Base-by-base conservation (phyloP, 2,329 filamentous ascomycete species). In the Botrytis hyacinthi region DNA sequence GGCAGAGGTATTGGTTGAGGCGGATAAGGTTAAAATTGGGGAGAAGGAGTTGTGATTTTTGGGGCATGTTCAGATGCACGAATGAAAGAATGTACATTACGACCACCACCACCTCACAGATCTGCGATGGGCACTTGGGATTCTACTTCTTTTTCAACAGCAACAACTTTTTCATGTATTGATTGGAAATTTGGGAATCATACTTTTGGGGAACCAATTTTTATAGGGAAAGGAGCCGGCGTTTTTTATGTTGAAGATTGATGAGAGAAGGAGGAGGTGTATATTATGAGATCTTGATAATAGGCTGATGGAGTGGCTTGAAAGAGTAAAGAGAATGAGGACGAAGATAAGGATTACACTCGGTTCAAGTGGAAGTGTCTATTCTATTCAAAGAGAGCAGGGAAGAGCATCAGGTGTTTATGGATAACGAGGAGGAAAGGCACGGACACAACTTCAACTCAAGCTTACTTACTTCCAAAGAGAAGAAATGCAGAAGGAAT, bases 1-100 rank as follows among this genome's bases (percentile, higher is more conserved):
- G 9, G 80, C 80, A 10, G 74, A 81, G 63, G 77, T 78, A 48
- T 76, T 78, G 48, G 75, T 76, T 8, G 76, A 79, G 37, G 78
- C 77, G 10, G 79, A 80, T 5, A 78, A 78, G 29, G 74, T 76
- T 42, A 54, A 42, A 16, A 35, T 51, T 42, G 46, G 1, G 40
- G 42, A 26, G 10, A 71, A 71, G 22, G 70, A 71, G 20, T 51
- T 71, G 42, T 71, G 46, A 71, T 18, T 22, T 2, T 32, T 8
- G 35, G 32, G 46, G 26, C 22, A 37, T 32, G 32, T 18, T 26
- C 18, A 37, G 35, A 40, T 42, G 48, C 40, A 42, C 32, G 22
- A 29, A 54, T 14, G 51, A 29, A 69, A 54, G 46, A 44, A 71
- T 71, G 70, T 71, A 71, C 44, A 57, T 65, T 71, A 71, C 42